phyloP scores from a whole-genome alignment of 345 rosid genomes.

The Syzygium aromaticum region DNA sequence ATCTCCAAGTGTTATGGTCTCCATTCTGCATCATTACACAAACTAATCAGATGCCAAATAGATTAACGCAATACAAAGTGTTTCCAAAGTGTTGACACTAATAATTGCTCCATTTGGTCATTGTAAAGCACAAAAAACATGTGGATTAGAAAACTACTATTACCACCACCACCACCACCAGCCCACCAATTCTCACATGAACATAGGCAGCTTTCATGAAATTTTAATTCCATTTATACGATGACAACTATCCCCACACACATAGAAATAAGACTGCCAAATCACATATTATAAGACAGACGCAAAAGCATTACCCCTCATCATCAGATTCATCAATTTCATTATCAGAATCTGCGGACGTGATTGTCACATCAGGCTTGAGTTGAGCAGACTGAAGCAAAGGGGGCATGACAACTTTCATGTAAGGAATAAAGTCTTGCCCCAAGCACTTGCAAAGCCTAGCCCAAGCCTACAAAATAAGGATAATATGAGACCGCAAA shows the following conservation, averaged over 20 bases:
- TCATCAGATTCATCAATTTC: conserved; percentile 92
- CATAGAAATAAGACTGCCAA: background rate
- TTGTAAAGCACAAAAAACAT: background rate
- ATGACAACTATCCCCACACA: background rate
- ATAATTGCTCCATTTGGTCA: background rate
- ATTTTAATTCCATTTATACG: background rate
- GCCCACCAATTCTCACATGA: background rate
- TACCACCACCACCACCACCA: background rate
- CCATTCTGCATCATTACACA: conserved; percentile 57
- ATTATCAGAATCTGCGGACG: conserved; percentile 94
- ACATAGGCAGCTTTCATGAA: background rate
- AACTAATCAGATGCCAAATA: background rate
- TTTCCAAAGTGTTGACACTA: background rate
- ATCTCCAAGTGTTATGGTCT: conserved; percentile 98
- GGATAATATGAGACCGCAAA: background rate
- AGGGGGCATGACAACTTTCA: conserved; percentile 99
- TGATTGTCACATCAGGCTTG: conserved; percentile 97
- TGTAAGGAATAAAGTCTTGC: conserved; percentile 96
- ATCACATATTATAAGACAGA: background rate
- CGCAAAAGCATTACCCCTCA: conserved; percentile 54
- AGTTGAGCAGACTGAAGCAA: conserved; percentile 97
- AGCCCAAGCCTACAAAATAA: conserved; percentile 82
- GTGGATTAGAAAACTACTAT: background rate
- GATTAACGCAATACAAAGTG: background rate
- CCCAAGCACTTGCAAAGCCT: conserved; percentile 99